Evolutionary conservation across 2,329 filamentous ascomycete genomes (phyloP).

Genomic region (Septoria petroselini): DNA sequence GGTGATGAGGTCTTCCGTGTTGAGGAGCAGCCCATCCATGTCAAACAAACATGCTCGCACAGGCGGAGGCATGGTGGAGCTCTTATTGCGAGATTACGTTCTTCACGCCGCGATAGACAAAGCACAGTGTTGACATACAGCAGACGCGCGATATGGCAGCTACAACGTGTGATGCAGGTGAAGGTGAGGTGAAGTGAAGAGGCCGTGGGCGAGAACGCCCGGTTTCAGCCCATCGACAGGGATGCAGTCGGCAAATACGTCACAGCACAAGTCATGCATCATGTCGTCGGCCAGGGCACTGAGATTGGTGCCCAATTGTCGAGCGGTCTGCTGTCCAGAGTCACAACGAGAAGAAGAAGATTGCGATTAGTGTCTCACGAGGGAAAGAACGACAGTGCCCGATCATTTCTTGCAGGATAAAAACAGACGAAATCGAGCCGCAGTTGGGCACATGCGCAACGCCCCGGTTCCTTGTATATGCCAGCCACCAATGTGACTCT

Average conservation of each 20-base stretch:
- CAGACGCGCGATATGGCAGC: too few species aligned
- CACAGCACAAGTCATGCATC: too few species aligned
- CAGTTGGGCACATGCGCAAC: neutral
- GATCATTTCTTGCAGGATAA: neutral
- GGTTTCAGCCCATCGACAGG: neutral
- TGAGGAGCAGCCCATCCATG: constrained; percentile 94
- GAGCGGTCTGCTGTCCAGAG: too few species aligned
- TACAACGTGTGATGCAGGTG: neutral
- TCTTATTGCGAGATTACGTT: too few species aligned
- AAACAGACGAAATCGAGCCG: neutral
- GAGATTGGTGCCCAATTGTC: constrained; percentile 1
- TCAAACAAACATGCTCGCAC: constrained; percentile 90
- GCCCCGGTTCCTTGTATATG: constrained; percentile 2
- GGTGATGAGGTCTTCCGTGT: constrained; percentile 86
- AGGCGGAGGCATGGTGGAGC: constrained; percentile 44
- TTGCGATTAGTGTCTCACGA: too few species aligned
- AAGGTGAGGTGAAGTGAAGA: constrained; percentile 4
- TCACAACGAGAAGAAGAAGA: too few species aligned
- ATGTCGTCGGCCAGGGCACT: too few species aligned
- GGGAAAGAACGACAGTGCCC: neutral
- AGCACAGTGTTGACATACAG: too few species aligned
- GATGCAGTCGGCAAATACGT: neutral
- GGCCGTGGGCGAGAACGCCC: neutral
- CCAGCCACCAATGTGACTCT: constrained; percentile 1
- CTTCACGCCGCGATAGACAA: too few species aligned